A percentile compares a stretch with the other conserved stretches of the same genome.
phyloP scores from a whole-genome alignment of 2,329 filamentous ascomycete genomes.

The Scedosporium aurantiacum region DNA sequence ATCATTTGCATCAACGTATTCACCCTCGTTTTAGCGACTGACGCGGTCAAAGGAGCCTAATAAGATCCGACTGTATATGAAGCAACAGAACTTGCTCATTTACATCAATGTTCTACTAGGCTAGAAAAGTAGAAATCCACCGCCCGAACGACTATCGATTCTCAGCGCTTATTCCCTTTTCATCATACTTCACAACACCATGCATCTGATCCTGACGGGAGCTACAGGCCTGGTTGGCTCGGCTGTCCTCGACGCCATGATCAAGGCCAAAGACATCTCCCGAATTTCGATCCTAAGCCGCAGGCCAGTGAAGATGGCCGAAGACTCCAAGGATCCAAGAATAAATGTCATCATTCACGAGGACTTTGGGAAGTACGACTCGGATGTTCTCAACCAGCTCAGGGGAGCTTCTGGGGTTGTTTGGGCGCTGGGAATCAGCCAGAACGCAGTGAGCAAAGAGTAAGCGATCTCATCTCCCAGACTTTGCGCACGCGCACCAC shows the following conservation, averaged over 20 bases:
- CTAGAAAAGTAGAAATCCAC: too few species aligned
- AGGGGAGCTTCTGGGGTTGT: constrained; percentile 57
- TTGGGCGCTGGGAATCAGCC: constrained; percentile 61
- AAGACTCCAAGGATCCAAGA: constrained; percentile 44
- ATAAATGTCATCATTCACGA: constrained; percentile 56
- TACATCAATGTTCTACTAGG: too few species aligned
- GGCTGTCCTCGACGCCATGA: constrained; percentile 49
- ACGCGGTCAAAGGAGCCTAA: too few species aligned
- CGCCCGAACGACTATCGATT: too few species aligned
- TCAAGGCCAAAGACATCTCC: constrained; percentile 40
- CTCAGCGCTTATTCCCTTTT: too few species aligned
- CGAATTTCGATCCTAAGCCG: constrained; percentile 60
- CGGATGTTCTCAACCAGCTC: constrained; percentile 45
- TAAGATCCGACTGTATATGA: too few species aligned
- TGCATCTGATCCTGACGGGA: constrained; percentile 59
- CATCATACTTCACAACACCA: too few species aligned
- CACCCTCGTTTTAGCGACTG: too few species aligned
- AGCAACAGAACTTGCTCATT: too few species aligned
- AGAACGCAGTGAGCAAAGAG: constrained; percentile 48
- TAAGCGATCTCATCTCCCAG: too few species aligned
- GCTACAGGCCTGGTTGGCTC: constrained; percentile 57
- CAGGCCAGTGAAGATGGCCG: constrained; percentile 51
- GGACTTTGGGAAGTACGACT: constrained; percentile 52
- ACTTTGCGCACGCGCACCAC: not conserved
- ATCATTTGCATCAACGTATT: too few species aligned